Evolutionary conservation across 1,284 basidiomycete genomes (phyloP).

Genomic region (Schizophyllum commune): DNA sequence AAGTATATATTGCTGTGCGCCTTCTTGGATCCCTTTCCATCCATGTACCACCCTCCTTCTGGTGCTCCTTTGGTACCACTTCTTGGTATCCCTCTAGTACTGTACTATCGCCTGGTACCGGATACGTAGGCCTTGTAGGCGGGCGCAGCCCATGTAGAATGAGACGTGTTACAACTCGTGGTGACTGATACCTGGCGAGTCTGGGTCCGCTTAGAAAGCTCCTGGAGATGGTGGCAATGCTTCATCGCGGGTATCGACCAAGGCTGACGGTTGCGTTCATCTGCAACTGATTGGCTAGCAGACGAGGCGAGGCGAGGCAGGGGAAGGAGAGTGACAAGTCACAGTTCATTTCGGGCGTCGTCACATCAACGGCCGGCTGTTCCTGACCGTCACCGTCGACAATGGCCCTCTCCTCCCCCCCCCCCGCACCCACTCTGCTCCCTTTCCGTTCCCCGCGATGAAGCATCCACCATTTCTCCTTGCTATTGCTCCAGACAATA

Average conservation of each 20-base stretch:
- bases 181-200: not conserved
- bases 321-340: not conserved
- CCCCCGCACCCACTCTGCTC: no score
- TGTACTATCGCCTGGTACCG: not conserved
- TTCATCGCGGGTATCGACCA: slow-evolving; percentile 67
- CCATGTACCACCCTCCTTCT: not conserved
- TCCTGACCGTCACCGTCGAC: no score
- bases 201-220: no score
- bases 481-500: no score
- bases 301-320: not conserved
- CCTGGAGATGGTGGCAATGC: no score
- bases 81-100: not conserved
- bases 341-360: not conserved
- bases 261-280: slow-evolving; percentile 83
- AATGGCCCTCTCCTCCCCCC: no score
- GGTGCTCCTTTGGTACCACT: not conserved
- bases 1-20: not conserved
- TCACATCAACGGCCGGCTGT: not conserved
- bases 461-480: no score
- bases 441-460: no score
- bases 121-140: not conserved
- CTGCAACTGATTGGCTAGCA: slow-evolving; percentile 14
- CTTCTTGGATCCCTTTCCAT: not conserved
- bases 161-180: not conserved
- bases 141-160: not conserved